Conservation (phyloP, 2,329 filamentous ascomycete genomes). For the Tympanopsis confertula region DNA sequence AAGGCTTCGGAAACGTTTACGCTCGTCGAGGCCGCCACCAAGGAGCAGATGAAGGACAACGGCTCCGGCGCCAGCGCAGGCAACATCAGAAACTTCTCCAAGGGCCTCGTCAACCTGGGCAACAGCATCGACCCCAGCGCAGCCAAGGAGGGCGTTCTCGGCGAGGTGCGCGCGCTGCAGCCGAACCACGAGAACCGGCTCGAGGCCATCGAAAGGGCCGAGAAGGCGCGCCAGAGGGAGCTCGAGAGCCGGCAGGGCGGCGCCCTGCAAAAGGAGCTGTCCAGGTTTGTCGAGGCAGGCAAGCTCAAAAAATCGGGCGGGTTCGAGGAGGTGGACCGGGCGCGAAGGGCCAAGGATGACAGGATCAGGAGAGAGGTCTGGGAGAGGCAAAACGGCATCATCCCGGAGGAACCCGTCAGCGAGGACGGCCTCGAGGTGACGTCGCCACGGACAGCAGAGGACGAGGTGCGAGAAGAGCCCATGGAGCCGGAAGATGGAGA, state of each 20-base stretch:
- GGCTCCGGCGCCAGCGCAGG: constrained; percentile 37
- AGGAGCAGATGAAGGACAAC: constrained; percentile 80
- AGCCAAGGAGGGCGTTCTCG: constrained; percentile 82
- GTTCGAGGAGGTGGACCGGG: constrained; percentile 82
- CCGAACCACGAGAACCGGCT: constrained; percentile 88
- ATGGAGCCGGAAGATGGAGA: no score
- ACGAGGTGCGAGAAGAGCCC: no score
- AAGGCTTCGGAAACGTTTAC: constrained; percentile 90
- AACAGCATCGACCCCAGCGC: constrained; percentile 57
- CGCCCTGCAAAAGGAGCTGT: constrained; percentile 73
- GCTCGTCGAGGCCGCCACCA: constrained; percentile 93
- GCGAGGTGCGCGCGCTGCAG: constrained; percentile 83
- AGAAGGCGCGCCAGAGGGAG: constrained; percentile 81
- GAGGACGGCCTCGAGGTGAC: constrained; percentile 19
- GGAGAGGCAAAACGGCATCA: constrained; percentile 52
- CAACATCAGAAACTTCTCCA: constrained; percentile 42
- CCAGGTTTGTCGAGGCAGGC: constrained; percentile 74
- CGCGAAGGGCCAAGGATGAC: constrained; percentile 77
- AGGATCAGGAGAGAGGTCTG: constrained; percentile 69
- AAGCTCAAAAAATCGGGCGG: constrained; percentile 94
- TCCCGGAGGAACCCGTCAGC: constrained; percentile 26
- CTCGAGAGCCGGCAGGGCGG: constrained; percentile 66
- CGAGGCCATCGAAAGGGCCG: constrained; percentile 93
- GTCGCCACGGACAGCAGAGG: no score
- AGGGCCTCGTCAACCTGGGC: constrained; percentile 36